Evolutionary conservation across 1,284 basidiomycete species (phyloP), one percentile per base, ranked within the genome.

Genomic region (Tranzscheliella williamsii): DNA sequence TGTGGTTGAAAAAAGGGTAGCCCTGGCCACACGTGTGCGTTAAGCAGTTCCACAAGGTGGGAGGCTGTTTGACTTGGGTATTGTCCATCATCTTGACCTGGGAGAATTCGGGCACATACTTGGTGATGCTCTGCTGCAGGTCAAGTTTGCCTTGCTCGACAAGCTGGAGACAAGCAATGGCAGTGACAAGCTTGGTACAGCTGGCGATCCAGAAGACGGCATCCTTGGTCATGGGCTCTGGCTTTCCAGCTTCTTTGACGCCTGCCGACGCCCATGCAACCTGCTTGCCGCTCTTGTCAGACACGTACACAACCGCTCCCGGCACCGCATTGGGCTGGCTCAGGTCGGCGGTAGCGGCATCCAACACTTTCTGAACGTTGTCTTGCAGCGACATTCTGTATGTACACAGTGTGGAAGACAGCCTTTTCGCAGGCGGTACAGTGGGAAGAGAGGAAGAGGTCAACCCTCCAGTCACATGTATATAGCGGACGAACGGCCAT

Each of bases 111-210:
- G 76, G 72, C n/a, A 70, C 34, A 33, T 67, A 45, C 30, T 51
- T 49, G 13, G 55, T 58, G 15, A 48, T 54, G 0, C 65, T 62
- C 30, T 69, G 65, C 34, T 78, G 69, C 5, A 76, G 45, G 15
- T 51, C 38, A 29, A 78, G 37, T 33, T 70, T 48, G 9, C 70
- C 73, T 24, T 58, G 54, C 42, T 78, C 77, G 12, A 76, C 69
- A 5, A 77, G 56, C 50, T 76, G 76, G 38, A 78, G 67, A 20
- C 56, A 61, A 8, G 77, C 70, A 6, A 78, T 70, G 31, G 67
- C 63, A 4, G 75, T 78, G 48, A 78, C 57, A 40, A 76, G 56
- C 64, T 78, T 79, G 40, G 76, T 78, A 51, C 57, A 67, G 32
- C 67, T 70, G 35, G 56, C 67, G 5, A 75, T 55, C 66, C 66